These are phyloP conservation scores for Striga hermonthica DNA, from an alignment of 305 asterid species.

Conservation along the genomic window DNA sequence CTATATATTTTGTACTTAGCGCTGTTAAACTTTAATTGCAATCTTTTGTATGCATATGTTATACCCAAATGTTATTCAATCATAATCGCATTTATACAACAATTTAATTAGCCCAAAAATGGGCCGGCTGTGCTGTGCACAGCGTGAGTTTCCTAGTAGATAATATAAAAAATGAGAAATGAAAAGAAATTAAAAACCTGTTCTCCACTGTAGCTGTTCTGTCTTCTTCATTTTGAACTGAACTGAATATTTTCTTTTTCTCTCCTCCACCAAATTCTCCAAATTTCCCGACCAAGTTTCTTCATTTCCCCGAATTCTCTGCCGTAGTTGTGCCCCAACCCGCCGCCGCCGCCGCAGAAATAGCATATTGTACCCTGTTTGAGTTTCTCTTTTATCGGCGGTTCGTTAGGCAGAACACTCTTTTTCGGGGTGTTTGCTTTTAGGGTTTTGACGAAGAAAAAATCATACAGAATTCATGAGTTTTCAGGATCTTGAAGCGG, in stretches of 20 bases:
- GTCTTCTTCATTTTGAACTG: no score
- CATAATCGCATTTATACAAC: no score
- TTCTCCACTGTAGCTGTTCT: no score
- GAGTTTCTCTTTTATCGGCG: slow-evolving; percentile 11
- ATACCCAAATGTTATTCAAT: no score
- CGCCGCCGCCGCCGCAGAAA: neutral
- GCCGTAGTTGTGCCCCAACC: neutral
- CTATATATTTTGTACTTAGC: no score
- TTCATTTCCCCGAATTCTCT: slow-evolving; percentile 22
- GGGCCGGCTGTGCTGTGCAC: no score
- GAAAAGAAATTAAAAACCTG: no score
- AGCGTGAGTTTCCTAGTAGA: no score
- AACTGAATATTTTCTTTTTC: neutral
- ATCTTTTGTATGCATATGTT: no score
- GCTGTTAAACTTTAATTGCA: no score
- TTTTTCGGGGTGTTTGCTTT: slow-evolving; percentile 29
- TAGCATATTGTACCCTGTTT: slow-evolving; percentile 26
- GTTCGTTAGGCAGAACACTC: slow-evolving; percentile 4
- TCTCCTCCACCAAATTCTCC: slow-evolving; percentile 16
- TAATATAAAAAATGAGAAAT: no score
- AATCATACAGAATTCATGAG: slow-evolving; percentile 34
- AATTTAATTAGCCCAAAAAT: no score
- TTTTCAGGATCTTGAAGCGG: slow-evolving; percentile 87
- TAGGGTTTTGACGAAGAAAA: slow-evolving; percentile 25
- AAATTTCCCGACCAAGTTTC: neutral